Evolutionary conservation across 2,329 filamentous ascomycete genomes (phyloP), one percentile per base, ranked within the genome.

Genomic region (Ophiostoma sp.): DNA sequence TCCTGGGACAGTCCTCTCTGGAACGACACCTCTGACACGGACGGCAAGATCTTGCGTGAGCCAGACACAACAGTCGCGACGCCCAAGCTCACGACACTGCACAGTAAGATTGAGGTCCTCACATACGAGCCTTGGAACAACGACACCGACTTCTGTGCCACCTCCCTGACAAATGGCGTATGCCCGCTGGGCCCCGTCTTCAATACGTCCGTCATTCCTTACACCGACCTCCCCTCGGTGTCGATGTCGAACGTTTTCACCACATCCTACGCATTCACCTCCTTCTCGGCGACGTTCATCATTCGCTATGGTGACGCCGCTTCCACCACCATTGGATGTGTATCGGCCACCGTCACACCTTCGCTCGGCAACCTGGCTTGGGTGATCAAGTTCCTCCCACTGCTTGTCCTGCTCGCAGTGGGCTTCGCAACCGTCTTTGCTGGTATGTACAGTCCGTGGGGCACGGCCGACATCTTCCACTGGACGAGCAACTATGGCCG

Each of bases 401-500:
- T 95, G 31, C 85, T 92, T 2, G 89, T 98, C 31, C 86, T 99
- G 42, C 83, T 95, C 2, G 85, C 95, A 55, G 93, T 97, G 63
- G 96, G 90, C 1, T 82, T 94, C 73, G 94, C 95, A 17, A 97
- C 95, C 7, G 85, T 95, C 48, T 90, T 94, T 76, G 94, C 96
- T 2, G 93, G 90, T 69, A 93, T 97, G 50, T 95, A 90, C 80
- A 98, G 95, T 79, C 96, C 96, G 0, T 99, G 96, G 95, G 96
- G 96, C 25, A 93, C 94, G 1, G 90, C 90, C 8, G 93, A 99
- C 80, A 87, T 95, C 25, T 98, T 98, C 81, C 91, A 93, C 77
- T 99, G 95, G 94, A 94, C 94, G n/a, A 97, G 94, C 79, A 99
- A 99, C 80, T 98, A 97, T 80, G 96, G 96, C 48, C 90, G 95